phyloP scores from a whole-genome alignment of 805 yeast genomes.

The Kodamaea sagamina region DNA sequence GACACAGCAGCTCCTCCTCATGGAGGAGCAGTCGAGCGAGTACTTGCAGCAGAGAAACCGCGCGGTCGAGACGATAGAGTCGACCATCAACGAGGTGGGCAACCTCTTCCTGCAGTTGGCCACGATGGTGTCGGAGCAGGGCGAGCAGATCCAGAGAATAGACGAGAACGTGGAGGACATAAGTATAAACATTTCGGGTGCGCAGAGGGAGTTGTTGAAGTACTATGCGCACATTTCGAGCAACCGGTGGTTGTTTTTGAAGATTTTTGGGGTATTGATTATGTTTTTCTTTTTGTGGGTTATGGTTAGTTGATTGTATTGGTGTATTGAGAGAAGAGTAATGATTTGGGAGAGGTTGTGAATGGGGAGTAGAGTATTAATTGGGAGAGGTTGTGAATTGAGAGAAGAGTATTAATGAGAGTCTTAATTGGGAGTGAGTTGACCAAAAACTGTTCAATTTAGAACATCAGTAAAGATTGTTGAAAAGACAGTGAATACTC shows the following conservation, averaged over 20 bases:
- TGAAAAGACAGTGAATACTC: too few relatives aligned
- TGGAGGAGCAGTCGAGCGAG: constrained; percentile 73
- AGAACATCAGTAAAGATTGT: too few relatives aligned
- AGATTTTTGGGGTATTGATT: constrained; percentile 84
- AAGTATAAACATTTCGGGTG: constrained; percentile 84
- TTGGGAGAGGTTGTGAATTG: too few relatives aligned
- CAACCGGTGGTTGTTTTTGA: constrained; percentile 89
- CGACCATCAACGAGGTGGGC: constrained; percentile 97
- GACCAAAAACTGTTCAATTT: too few relatives aligned
- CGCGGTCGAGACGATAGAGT: constrained; percentile 95
- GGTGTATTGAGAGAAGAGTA: too few relatives aligned
- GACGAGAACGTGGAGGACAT: constrained; percentile 95
- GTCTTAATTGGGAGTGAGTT: too few relatives aligned
- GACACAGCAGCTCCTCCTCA: constrained; percentile 69
- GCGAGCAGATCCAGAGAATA: constrained; percentile 92
- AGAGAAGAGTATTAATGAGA: too few relatives aligned
- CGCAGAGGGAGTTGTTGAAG: constrained; percentile 89
- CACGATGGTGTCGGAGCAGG: constrained; percentile 96
- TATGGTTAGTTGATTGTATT: constrained; percentile 65
- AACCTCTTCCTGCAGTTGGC: constrained; percentile 92
- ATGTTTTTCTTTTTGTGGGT: constrained; percentile 79
- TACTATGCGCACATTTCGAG: constrained; percentile 85
- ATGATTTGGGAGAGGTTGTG: not conserved
- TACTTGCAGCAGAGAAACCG: constrained; percentile 81
- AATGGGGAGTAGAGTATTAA: too few relatives aligned